Conservation (phyloP, 1,284 basidiomycete species). For the Boletellus sp. region DNA sequence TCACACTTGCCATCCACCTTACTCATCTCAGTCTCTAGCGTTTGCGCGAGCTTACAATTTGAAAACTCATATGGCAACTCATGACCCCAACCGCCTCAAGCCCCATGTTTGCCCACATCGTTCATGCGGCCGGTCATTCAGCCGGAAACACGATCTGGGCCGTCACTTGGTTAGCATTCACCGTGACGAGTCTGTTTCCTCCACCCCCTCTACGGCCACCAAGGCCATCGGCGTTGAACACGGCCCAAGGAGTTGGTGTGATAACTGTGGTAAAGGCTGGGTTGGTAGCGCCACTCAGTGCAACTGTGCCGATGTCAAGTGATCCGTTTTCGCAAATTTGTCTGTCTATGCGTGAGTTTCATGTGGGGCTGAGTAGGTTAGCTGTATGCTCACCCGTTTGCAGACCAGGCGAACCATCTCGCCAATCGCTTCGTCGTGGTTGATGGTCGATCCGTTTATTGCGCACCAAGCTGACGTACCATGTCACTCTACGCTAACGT, state of each 20-base stretch:
- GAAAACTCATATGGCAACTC: slow-evolving; percentile 87
- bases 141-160: slow-evolving; percentile 85
- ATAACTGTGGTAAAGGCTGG: slow-evolving; percentile 68
- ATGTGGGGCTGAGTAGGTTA: background rate
- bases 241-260: slow-evolving; percentile 64
- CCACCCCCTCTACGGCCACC: slow-evolving; percentile 38
- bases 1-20: background rate
- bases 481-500: slow-evolving; percentile 43
- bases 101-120: slow-evolving; percentile 80
- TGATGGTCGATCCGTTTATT: slow-evolving; percentile 41
- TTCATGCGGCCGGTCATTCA: slow-evolving; percentile 81
- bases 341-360: slow-evolving; percentile 25
- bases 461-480: slow-evolving; percentile 27
- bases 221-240: slow-evolving; percentile 61
- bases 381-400: slow-evolving; percentile 6
- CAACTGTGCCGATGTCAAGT: slow-evolving; percentile 67
- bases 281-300: slow-evolving; percentile 56
- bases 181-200: slow-evolving; percentile 55
- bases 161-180: slow-evolving; percentile 85
- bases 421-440: slow-evolving; percentile 35
- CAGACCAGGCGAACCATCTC: slow-evolving; percentile 32
- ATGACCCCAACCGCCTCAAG: slow-evolving; percentile 83
- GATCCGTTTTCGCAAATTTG: slow-evolving; percentile 21
- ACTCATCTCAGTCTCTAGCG: slow-evolving; percentile 39
- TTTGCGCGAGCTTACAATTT: slow-evolving; percentile 89